Evolutionary conservation across 2,329 filamentous ascomycete genomes (phyloP), one percentile per base, ranked within the genome.

Genomic region (Trichoderma citrinoviride): DNA sequence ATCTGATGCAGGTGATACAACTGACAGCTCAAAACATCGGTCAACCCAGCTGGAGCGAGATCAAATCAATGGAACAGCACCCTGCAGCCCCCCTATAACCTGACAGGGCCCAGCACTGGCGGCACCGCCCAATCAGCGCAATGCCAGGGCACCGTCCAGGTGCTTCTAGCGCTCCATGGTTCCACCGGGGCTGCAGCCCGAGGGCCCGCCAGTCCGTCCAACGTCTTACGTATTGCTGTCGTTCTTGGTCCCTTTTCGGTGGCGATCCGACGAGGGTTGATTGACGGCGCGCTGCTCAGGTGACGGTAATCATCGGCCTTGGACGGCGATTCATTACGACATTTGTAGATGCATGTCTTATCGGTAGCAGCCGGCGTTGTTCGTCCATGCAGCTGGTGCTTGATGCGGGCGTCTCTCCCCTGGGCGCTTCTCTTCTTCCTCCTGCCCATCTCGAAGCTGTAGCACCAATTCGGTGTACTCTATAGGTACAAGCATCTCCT

Each of bases 261-360:
- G 57, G 44, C 57, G 57, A 61, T 61, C 57, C n/a, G 57, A 60
- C 56, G 50, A n/a, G 33, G 49, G 29, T 29, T 29, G 49, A 52
- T 14, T 52, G 25, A 17, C 2, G 1, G 2, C n/a, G 17, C 27
- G 19, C 25, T 52, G 49, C 58, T 52, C 58, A 61, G 37, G 57
- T 56, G 50, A 63, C 61, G 52, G 61, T 52, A 64, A 64, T 64
- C 61, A 44, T 64, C 61, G 61, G 61, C 54, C 40, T 54, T 25
- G 15, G 41, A 17, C 10, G 10, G 19, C 21, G 8, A 7, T 43
- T 37, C 14, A 37, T 37, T 37, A 37, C 33, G 33, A 37, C 33
- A 37, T 33, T 10, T 8, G 10, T n/a, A n/a, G n/a, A n/a, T n/a
- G n/a, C n/a, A 33, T 37, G 33, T 14, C 33, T 37, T 37, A 5